Base-by-base conservation (phyloP, 352 stramenopile genomes). In the Phytophthora capsici region DNA sequence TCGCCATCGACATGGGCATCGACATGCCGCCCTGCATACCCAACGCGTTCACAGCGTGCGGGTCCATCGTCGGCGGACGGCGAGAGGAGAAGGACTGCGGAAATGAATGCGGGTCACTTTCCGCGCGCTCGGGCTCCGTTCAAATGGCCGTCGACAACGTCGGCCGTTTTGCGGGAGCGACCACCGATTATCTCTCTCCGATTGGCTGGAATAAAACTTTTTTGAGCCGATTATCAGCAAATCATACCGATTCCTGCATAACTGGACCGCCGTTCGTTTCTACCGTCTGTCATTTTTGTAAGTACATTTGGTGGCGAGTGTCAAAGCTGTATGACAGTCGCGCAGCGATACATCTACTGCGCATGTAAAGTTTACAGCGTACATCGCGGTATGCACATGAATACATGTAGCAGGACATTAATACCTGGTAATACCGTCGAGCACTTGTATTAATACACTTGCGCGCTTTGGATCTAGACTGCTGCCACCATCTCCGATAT, bases 1-100 rank as follows among this genome's bases (percentile, higher is more conserved):
- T 91, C 19, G 71, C 62, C 78, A 89, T 89, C 6, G 77, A 81
- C 76, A 88, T 88, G 37, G 77, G 72, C 75, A 91, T 88, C 9
- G 78, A 86, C 72, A 91, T 89, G 49, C 57, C 60, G 10, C 73
- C 66, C 67, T 83, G 80, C 79, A 90, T 87, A 51, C 61, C 62
- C 69, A 92, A 77, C 54, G 81, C 69, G 63, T 92, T 92, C 45
- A 88, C 76, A 59, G 66, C 70, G 67, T 89, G 79, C 25, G 74
- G 77, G 32, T 91, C 81, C 82, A 91, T 91, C 51, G 44, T 14
- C 19, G 30, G 46, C n/a, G 22, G 46, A 52, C 40, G 50, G 40
- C 48, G 17, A 20, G 40, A 32, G 23, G 44, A 57, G n/a, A 32
- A 49, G 22, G 14, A 34, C 36, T 44, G 32, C 28, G 14, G 12